These are phyloP conservation scores for Millerozyma acaciae DNA, from an alignment of 805 yeast genomes.

Conservation along the genomic window DNA sequence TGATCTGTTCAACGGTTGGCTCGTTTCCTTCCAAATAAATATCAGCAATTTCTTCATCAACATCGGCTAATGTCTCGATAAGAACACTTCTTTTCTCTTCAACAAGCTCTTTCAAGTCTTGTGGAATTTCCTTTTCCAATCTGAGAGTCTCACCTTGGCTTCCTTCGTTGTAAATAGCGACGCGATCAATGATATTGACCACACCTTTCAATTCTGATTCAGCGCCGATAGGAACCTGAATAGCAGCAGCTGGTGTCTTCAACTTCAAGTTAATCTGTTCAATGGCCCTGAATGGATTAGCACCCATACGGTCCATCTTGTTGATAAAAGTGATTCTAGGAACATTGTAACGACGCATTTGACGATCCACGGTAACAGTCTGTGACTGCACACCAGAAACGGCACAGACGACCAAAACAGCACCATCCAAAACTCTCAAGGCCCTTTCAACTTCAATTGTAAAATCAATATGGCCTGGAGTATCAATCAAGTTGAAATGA, in stretches of 20 bases:
- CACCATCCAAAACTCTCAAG: constrained; percentile 96
- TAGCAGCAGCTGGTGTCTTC: constrained; percentile 93
- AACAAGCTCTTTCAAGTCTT: constrained; percentile 71
- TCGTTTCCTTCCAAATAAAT: constrained; percentile 84
- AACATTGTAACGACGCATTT: constrained; percentile 96
- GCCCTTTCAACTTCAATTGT: constrained; percentile 99
- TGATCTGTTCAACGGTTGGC: constrained; percentile 80
- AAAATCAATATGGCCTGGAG: constrained; percentile 98
- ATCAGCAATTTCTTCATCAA: constrained; percentile 96
- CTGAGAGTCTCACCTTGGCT: constrained; percentile 79
- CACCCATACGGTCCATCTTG: constrained; percentile 99
- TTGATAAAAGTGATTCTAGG: constrained; percentile 95
- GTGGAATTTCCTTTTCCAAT: constrained; percentile 62
- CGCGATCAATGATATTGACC: constrained; percentile 86
- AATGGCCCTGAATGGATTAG: constrained; percentile 93
- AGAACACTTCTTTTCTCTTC: constrained; percentile 84
- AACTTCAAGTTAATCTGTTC: constrained; percentile 85
- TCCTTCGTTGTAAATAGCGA: constrained; percentile 86
- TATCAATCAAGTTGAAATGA: constrained; percentile 93
- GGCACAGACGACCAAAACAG: constrained; percentile 96
- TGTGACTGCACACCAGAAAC: constrained; percentile 98
- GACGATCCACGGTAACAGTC: constrained; percentile 97
- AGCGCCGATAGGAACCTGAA: constrained; percentile 96
- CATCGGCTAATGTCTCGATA: constrained; percentile 95
- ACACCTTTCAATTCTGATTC: constrained; percentile 84